phyloP scores from a whole-genome alignment of 2,329 filamentous ascomycete genomes.

The Fusarium goolgardi region DNA sequence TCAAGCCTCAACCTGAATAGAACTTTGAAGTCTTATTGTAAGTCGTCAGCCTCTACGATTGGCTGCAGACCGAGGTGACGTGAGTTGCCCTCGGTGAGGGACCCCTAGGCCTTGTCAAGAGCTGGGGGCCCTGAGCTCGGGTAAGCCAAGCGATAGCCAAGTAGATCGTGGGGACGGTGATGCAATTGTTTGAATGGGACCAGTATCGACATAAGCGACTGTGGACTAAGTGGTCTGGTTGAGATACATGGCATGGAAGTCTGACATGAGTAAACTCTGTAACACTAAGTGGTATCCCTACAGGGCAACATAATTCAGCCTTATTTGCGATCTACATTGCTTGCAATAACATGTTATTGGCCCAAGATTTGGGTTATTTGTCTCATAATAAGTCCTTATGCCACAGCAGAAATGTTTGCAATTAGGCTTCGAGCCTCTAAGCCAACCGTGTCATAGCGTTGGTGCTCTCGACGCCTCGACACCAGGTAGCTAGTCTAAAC shows the following conservation, averaged over 20 bases:
- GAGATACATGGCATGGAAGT: background rate
- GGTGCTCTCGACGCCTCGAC: conserved; percentile 1
- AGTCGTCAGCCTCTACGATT: conserved; percentile 12
- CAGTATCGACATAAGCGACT: background rate
- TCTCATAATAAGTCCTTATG: background rate
- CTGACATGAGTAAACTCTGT: background rate
- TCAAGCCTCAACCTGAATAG: background rate
- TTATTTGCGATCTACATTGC: background rate
- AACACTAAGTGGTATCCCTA: background rate
- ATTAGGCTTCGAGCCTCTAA: background rate
- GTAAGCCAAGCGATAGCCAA: background rate
- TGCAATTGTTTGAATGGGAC: background rate
- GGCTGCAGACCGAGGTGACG: conserved; percentile 13
- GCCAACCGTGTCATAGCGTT: background rate
- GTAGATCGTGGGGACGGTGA: conserved; percentile 12
- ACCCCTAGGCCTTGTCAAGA: conserved; percentile 15
- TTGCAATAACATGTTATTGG: background rate
- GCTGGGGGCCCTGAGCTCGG: conserved; percentile 12
- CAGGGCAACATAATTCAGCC: background rate
- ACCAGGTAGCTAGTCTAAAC: background rate
- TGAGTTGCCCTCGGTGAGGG: conserved; percentile 17
- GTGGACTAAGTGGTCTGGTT: background rate
- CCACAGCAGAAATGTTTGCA: background rate
- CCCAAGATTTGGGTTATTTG: background rate
- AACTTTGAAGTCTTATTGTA: background rate